phyloP scores from a whole-genome alignment of 2,329 filamentous ascomycete species.

The Colletotrichum incanum region DNA sequence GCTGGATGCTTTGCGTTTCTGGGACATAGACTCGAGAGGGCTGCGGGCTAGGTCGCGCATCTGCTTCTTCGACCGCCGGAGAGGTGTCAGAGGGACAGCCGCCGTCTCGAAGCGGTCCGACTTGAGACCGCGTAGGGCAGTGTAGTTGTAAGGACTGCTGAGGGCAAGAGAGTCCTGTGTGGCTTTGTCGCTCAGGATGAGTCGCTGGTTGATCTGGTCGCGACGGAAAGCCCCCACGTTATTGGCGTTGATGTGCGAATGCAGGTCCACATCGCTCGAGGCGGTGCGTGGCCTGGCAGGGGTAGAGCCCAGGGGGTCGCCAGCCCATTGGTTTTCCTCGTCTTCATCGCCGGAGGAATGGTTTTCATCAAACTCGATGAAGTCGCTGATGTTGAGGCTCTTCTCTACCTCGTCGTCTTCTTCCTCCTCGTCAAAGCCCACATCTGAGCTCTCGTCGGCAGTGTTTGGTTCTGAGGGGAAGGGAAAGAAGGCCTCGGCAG shows the following conservation, averaged over 20 bases:
- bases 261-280: slow-evolving; percentile 62
- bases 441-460: slow-evolving; percentile 64
- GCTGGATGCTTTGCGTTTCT: slow-evolving; percentile 70
- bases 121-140: slow-evolving; percentile 75
- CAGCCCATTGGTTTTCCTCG: slow-evolving; percentile 64
- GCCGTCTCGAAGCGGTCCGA: slow-evolving; percentile 77
- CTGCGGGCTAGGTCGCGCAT: slow-evolving; percentile 63
- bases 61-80: slow-evolving; percentile 70
- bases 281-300: slow-evolving; percentile 66
- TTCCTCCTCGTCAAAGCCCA: slow-evolving; percentile 64
- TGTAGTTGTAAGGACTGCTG: slow-evolving; percentile 72
- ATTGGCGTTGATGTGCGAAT: slow-evolving; percentile 75
- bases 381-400: slow-evolving; percentile 78
- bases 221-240: slow-evolving; percentile 85
- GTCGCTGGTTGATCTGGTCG: slow-evolving; percentile 74
- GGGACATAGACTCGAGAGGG: slow-evolving; percentile 63
- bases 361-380: slow-evolving; percentile 77
- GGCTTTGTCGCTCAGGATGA: slow-evolving; percentile 73
- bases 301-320: slow-evolving; percentile 67
- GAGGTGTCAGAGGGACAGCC: slow-evolving; percentile 78
- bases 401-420: slow-evolving; percentile 77
- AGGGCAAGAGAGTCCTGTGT: slow-evolving; percentile 76
- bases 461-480: slow-evolving; percentile 73
- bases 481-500: slow-evolving; percentile 83
- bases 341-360: slow-evolving; percentile 74